phyloP scores from a whole-genome alignment of 305 asterid species.

The Solanum chacoense region DNA sequence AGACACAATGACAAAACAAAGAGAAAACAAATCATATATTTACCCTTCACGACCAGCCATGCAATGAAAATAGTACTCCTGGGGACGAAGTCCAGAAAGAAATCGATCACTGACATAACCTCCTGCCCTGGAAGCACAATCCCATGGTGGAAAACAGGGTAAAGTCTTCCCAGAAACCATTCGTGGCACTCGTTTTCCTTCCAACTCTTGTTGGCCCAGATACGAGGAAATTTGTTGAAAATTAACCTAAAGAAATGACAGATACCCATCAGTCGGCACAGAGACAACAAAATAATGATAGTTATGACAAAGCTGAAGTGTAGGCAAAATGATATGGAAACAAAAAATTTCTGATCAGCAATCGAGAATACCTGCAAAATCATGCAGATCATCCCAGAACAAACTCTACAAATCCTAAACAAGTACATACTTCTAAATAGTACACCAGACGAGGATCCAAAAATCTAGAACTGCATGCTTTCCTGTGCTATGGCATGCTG shows the following conservation, averaged over 20 bases:
- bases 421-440: not conserved
- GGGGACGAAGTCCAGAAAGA: slow-evolving; percentile 95
- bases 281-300: not conserved
- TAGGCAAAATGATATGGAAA: not conserved
- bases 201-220: slow-evolving; percentile 96
- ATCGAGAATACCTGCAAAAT: not conserved
- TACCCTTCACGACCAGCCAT: slow-evolving; percentile 99
- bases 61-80: slow-evolving; percentile 96
- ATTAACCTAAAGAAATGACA: slow-evolving; percentile 53
- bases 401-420: not conserved
- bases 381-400: not conserved
- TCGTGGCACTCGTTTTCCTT: slow-evolving; percentile 97
- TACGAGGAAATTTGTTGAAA: slow-evolving; percentile 96
- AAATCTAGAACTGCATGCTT: not conserved
- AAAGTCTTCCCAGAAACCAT: slow-evolving; percentile 98
- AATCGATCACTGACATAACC: slow-evolving; percentile 95
- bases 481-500: not conserved
- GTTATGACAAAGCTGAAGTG: not conserved
- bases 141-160: slow-evolving; percentile 96
- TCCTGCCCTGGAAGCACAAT: slow-evolving; percentile 91
- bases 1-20: not conserved
- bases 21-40: slow-evolving; percentile 8
- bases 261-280: not conserved
- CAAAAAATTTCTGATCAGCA: not conserved
- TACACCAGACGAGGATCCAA: not conserved